Evolutionary conservation across 805 yeast genomes (phyloP).

Genomic region (Barnettozyma siamensis): DNA sequence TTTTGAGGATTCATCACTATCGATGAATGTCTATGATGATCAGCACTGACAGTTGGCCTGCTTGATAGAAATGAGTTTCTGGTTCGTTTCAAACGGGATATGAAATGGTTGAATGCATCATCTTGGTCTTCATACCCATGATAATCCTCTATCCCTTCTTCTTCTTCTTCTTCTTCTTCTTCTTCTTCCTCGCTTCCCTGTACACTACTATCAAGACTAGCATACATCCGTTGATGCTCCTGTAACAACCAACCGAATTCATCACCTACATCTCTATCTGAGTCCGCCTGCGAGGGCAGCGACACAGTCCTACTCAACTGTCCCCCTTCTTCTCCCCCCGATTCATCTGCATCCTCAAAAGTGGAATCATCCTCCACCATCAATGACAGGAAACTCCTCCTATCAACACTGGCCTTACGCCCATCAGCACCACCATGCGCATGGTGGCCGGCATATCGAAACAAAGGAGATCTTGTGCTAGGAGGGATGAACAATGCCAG

Average conservation of each 20-base stretch:
- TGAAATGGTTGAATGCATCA: constrained; percentile 18
- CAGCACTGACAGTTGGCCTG: not conserved
- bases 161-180: constrained; percentile 6
- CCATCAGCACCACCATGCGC: constrained; percentile 26
- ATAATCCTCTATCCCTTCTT: constrained; percentile 5
- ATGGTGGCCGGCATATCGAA: constrained; percentile 28
- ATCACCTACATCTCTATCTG: no score
- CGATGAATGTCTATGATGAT: no score
- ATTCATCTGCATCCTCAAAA: constrained; percentile 24
- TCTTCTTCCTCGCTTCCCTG: constrained; percentile 16
- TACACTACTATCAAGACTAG: constrained; percentile 23
- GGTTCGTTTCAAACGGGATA: constrained; percentile 20
- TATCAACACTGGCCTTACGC: no score
- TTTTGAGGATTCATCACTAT: constrained; percentile 7
- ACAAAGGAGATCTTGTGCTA: constrained; percentile 36
- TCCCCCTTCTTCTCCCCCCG: constrained; percentile 26
- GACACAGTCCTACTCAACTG: constrained; percentile 36
- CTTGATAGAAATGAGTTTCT: not conserved
- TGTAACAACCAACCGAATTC: constrained; percentile 34
- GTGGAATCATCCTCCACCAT: constrained; percentile 33
- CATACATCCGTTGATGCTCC: constrained; percentile 35
- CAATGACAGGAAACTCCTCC: constrained; percentile 35
- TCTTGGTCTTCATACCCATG: constrained; percentile 23
- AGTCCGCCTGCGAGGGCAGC: no score
- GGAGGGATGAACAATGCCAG: constrained; percentile 35